Conservation (phyloP, 1,284 basidiomycete species). For the Uromyces viciae-fabae region DNA sequence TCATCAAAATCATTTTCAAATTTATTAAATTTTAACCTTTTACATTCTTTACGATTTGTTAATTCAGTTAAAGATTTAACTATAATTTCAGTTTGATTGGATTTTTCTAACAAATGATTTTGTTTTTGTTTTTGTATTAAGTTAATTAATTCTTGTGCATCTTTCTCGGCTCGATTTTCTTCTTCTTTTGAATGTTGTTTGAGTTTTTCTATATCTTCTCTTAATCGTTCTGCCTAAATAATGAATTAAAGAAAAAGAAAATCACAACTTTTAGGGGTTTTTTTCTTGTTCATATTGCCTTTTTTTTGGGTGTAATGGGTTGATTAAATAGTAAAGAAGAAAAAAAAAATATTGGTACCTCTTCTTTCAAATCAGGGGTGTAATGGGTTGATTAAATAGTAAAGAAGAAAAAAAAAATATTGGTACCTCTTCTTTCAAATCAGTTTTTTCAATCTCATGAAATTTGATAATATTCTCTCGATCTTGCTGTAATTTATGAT, state of each 20-base stretch:
- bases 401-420: background rate
- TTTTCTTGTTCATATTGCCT: background rate
- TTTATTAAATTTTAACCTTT: slow-evolving; percentile 13
- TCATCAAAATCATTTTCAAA: slow-evolving; percentile 27
- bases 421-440: slow-evolving; percentile 38
- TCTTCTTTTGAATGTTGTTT: slow-evolving; percentile 19
- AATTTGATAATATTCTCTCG: slow-evolving; percentile 31
- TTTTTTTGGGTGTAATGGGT: background rate
- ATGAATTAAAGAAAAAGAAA: background rate
- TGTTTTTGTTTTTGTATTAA: slow-evolving; percentile 30
- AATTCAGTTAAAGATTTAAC: slow-evolving; percentile 32
- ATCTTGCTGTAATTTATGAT: slow-evolving; percentile 18
- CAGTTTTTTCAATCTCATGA: slow-evolving; percentile 37
- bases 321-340: background rate
- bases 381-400: background rate
- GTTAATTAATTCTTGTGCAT: slow-evolving; percentile 29
- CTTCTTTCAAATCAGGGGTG: slow-evolving; percentile 24
- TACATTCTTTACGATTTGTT: slow-evolving; percentile 34
- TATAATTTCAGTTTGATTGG: slow-evolving; percentile 2
- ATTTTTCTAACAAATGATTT: slow-evolving; percentile 25
- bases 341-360: slow-evolving; percentile 13
- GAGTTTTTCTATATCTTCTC: slow-evolving; percentile 35
- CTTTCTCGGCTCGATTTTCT: slow-evolving; percentile 10
- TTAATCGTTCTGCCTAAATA: slow-evolving; percentile 38
- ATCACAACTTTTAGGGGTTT: background rate